Conservation (phyloP, 495 filamentous ascomycete genomes). For the Pseudomonodictys pantanalensis region DNA sequence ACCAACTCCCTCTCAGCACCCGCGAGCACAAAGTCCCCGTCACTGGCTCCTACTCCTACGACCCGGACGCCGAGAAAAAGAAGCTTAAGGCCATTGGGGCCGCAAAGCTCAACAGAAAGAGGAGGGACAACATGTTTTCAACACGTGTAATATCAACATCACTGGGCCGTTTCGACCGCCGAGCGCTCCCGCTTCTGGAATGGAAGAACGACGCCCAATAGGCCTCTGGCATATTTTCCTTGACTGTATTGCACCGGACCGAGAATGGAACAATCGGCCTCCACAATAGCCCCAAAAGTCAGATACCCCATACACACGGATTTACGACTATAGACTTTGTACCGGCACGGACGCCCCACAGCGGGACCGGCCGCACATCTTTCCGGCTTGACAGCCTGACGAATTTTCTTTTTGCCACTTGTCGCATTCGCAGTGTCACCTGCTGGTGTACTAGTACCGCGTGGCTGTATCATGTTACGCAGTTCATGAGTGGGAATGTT, state of each 20-base stretch:
- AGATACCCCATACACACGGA: not conserved
- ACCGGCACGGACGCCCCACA: not conserved
- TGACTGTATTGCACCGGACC: constrained; percentile 14
- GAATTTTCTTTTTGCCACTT: constrained; percentile 13
- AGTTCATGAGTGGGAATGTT: not conserved
- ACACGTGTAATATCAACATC: constrained; percentile 18
- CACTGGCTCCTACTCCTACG: constrained; percentile 22
- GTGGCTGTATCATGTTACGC: not conserved
- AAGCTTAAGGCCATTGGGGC: constrained; percentile 10
- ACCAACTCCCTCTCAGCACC: constrained; percentile 72
- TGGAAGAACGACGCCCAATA: not conserved
- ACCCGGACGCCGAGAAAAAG: constrained; percentile 29
- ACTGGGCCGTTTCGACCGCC: constrained; percentile 11
- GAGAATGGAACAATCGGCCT: not conserved
- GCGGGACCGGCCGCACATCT: not conserved
- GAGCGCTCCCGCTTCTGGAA: not conserved
- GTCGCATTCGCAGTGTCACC: not conserved
- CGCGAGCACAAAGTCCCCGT: constrained; percentile 25
- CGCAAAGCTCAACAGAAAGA: not conserved
- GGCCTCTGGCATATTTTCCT: constrained; percentile 3
- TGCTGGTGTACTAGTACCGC: not conserved
- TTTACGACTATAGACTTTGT: constrained; percentile 30
- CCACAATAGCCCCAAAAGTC: not conserved
- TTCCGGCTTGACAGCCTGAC: constrained; percentile 24
- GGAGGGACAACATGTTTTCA: constrained; percentile 12